These are phyloP conservation scores for Kalanchoe fedtschenkoi DNA, from an alignment of 164 flowering plant species.

Conservation along the genomic window DNA sequence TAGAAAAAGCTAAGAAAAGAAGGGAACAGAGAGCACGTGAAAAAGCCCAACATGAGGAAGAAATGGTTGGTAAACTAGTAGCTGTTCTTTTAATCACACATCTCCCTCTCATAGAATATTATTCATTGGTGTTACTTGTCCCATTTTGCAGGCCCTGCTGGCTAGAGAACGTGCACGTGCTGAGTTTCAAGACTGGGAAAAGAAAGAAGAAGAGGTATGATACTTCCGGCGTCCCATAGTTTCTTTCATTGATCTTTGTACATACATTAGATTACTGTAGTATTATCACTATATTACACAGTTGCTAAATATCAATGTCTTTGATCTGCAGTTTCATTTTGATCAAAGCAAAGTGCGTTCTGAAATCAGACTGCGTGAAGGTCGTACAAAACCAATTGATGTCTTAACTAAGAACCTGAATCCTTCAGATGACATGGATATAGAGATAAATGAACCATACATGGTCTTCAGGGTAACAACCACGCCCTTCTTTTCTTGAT, in stretches of 20 bases:
- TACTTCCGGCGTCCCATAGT: neutral
- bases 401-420: conserved; percentile 70
- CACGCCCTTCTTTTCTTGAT: no score
- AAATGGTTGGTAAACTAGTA: conserved; percentile 50
- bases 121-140: neutral
- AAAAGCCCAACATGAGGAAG: conserved; percentile 88
- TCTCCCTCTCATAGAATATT: neutral
- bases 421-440: conserved; percentile 66
- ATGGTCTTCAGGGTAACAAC: conserved; percentile 89
- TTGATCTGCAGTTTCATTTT: conserved; percentile 77
- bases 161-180: conserved; percentile 97
- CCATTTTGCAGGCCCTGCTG: conserved; percentile 43
- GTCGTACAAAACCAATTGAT: conserved; percentile 85
- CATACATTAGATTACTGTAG: neutral
- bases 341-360: conserved; percentile 96
- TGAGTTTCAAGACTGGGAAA: conserved; percentile 96
- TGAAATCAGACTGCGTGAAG: conserved; percentile 78
- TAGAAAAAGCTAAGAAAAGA: no score
- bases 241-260: neutral
- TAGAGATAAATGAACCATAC: conserved; percentile 84
- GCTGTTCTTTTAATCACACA: neutral
- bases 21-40: conserved; percentile 94
- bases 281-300: neutral
- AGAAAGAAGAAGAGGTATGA: conserved; percentile 93
- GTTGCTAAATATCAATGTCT: conserved; percentile 2